phyloP scores from a whole-genome alignment of 257 asterid genomes.

The Nicotiana tabacum region DNA sequence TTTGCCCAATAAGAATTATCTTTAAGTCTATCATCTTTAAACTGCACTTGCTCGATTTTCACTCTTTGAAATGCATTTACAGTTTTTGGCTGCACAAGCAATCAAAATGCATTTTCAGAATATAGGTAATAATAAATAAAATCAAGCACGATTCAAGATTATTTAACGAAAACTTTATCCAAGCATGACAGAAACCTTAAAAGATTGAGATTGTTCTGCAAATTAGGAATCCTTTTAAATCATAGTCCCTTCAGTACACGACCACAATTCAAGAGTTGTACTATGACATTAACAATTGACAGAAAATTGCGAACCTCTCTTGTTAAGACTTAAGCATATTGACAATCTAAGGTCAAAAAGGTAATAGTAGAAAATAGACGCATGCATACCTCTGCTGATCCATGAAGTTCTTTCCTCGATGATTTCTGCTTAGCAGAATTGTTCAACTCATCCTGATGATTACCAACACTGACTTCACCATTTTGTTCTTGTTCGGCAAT shows the following conservation, averaged over 20 bases:
- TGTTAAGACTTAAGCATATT: neutral
- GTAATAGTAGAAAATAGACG: neutral
- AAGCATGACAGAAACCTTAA: neutral
- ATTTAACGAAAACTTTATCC: neutral
- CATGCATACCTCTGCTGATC: slow-evolving; percentile 49
- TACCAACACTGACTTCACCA: slow-evolving; percentile 17
- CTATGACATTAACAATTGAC: neutral
- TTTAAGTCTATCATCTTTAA: slow-evolving; percentile 67
- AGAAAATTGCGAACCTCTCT: neutral
- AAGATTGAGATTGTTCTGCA: neutral
- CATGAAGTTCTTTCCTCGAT: slow-evolving; percentile 34
- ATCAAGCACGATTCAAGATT: neutral
- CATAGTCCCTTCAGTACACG: neutral
- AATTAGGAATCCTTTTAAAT: neutral
- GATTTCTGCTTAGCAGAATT: slow-evolving; percentile 37
- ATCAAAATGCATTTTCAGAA: neutral
- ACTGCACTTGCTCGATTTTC: slow-evolving; percentile 35
- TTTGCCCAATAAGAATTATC: slow-evolving; percentile 98
- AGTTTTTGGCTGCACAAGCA: slow-evolving; percentile 58
- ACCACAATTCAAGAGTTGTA: neutral
- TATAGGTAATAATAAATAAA: neutral
- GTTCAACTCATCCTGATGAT: slow-evolving; percentile 27
- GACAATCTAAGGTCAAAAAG: neutral
- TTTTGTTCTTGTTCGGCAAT: slow-evolving; percentile 14
- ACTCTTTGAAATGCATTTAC: slow-evolving; percentile 59